A percentile compares a stretch with the other conserved stretches of the same genome.
Conservation (phyloP, 2,329 filamentous ascomycete species). For the Pyrenophora graminea region DNA sequence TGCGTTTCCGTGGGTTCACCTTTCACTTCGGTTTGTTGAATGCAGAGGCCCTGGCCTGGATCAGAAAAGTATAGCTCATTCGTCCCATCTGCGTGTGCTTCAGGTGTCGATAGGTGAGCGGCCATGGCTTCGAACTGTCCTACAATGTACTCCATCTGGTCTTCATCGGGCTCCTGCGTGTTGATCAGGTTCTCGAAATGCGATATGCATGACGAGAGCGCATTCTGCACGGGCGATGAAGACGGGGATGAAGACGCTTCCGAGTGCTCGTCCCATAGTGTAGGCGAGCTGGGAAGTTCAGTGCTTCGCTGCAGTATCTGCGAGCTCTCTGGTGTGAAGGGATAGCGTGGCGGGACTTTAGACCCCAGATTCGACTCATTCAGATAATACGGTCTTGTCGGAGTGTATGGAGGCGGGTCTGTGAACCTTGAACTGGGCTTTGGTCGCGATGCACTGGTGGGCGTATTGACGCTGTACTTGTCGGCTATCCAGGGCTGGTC, state of each 20-base stretch:
- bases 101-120: slow-evolving; percentile 33
- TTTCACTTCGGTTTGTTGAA: slow-evolving; percentile 4
- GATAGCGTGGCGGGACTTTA: slow-evolving; percentile 30
- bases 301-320: slow-evolving; percentile 25
- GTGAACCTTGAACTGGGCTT: slow-evolving; percentile 22
- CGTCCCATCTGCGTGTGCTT: slow-evolving; percentile 24
- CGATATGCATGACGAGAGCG: slow-evolving; percentile 38
- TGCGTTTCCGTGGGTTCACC: slow-evolving; percentile 2
- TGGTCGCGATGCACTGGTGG: slow-evolving; percentile 18
- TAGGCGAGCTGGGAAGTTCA: slow-evolving; percentile 23
- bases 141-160: slow-evolving; percentile 43
- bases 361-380: slow-evolving; percentile 9
- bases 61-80: slow-evolving; percentile 30
- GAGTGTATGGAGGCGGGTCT: slow-evolving; percentile 25
- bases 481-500: slow-evolving; percentile 6
- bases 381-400: slow-evolving; percentile 21
- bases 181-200: slow-evolving; percentile 40
- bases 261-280: slow-evolving; percentile 32
- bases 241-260: slow-evolving; percentile 27
- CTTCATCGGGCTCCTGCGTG: slow-evolving; percentile 35
- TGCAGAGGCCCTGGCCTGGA: slow-evolving; percentile 8
- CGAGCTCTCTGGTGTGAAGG: slow-evolving; percentile 40
- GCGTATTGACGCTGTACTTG: slow-evolving; percentile 7
- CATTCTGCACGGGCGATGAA: slow-evolving; percentile 36
- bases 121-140: slow-evolving; percentile 41